Evolutionary conservation across 2,329 filamentous ascomycete species (phyloP).

Genomic region (Ophiobolus disseminans): DNA sequence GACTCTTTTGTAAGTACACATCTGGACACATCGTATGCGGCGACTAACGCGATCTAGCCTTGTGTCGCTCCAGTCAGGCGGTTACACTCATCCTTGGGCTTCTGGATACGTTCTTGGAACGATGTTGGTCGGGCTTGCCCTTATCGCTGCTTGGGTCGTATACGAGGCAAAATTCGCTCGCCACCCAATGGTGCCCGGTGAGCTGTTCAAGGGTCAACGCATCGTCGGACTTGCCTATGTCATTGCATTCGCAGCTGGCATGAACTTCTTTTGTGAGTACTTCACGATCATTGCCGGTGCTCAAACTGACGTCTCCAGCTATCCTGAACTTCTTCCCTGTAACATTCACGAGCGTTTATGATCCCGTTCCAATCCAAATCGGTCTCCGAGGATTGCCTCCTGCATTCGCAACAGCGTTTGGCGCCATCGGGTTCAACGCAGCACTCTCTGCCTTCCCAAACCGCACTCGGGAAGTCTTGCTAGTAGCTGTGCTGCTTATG

Average conservation of each 20-base stretch:
- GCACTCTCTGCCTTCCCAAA: slow-evolving; percentile 33
- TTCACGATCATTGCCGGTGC: not conserved
- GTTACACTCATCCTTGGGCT: slow-evolving; percentile 50
- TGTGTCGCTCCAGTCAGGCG: slow-evolving; percentile 50
- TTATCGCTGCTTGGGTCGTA: slow-evolving; percentile 44
- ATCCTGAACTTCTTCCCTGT: slow-evolving; percentile 44
- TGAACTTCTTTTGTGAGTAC: slow-evolving; percentile 37
- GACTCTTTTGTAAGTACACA: slow-evolving; percentile 43
- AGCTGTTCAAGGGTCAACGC: slow-evolving; percentile 43
- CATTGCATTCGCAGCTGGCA: slow-evolving; percentile 46
- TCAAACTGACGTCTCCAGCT: not conserved
- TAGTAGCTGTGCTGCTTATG: slow-evolving; percentile 41
- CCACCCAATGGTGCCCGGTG: slow-evolving; percentile 50
- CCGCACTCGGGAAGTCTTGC: slow-evolving; percentile 35
- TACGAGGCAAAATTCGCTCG: slow-evolving; percentile 50
- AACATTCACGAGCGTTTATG: slow-evolving; percentile 37
- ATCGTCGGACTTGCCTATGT: slow-evolving; percentile 42
- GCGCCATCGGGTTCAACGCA: slow-evolving; percentile 41
- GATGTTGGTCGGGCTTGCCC: slow-evolving; percentile 44
- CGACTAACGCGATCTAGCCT: slow-evolving; percentile 32
- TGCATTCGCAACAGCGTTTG: slow-evolving; percentile 34
- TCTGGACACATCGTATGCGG: not conserved
- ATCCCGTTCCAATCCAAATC: slow-evolving; percentile 39
- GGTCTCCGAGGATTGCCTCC: slow-evolving; percentile 39
- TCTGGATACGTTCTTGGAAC: slow-evolving; percentile 48